These are phyloP conservation scores for Aurantiochytrium sp. DNA, from an alignment of 108 stramenopile species.

Conservation along the genomic window DNA sequence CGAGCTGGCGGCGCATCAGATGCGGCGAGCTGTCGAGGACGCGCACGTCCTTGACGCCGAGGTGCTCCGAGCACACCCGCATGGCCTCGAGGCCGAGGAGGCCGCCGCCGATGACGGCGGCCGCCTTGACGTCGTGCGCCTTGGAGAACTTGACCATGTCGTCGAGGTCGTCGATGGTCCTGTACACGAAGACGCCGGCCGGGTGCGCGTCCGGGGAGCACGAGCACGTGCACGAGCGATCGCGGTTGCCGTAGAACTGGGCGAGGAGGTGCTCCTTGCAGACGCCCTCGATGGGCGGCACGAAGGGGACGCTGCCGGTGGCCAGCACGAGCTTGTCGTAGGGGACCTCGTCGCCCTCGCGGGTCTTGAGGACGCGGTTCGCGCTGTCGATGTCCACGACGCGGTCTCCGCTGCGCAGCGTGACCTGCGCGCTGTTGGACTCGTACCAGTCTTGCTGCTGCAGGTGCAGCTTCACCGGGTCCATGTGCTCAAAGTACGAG, in stretches of 20 bases:
- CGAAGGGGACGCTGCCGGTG: slow-evolving; percentile 87
- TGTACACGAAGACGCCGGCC: slow-evolving; percentile 83
- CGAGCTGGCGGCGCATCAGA: slow-evolving; percentile 91
- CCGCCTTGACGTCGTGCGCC: slow-evolving; percentile 69
- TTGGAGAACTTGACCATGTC: slow-evolving; percentile 76
- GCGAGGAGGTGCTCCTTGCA: slow-evolving; percentile 28
- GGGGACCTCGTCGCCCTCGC: slow-evolving; percentile 64
- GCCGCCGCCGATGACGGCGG: slow-evolving; percentile 90
- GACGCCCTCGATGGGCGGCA: slow-evolving; percentile 82
- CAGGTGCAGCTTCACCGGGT: slow-evolving; percentile 75
- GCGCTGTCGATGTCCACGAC: slow-evolving; percentile 67
- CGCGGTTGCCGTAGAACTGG: not conserved
- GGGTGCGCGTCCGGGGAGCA: slow-evolving; percentile 35
- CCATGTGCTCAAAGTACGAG: slow-evolving; percentile 79
- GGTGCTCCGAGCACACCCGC: slow-evolving; percentile 76
- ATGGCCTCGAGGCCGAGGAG: slow-evolving; percentile 78
- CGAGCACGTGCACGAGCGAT: not conserved
- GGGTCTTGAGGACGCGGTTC: slow-evolving; percentile 64
- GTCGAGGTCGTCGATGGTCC: slow-evolving; percentile 88
- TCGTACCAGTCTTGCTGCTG: slow-evolving; percentile 80
- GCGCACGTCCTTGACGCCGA: slow-evolving; percentile 76
- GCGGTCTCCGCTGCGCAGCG: slow-evolving; percentile 74
- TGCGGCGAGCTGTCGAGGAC: slow-evolving; percentile 84
- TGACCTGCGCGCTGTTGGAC: slow-evolving; percentile 71
- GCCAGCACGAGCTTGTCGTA: slow-evolving; percentile 85